Evolutionary conservation across 164 flowering plant species (phyloP).

Genomic region (Tetrastigma voinierianum): DNA sequence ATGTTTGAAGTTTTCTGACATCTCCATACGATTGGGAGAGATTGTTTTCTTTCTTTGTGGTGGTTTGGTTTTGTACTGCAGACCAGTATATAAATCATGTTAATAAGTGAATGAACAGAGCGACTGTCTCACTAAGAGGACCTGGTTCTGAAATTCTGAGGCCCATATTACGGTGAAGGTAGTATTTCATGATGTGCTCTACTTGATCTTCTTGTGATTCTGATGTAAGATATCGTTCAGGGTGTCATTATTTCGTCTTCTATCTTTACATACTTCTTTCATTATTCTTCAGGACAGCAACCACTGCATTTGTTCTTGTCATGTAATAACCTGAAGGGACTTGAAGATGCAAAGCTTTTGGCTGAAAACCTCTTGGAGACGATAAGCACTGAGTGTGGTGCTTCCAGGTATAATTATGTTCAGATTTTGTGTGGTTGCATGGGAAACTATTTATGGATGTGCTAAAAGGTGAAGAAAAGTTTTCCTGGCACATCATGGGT

Average conservation of each 20-base stretch:
- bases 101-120: slow-evolving; percentile 99
- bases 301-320: slow-evolving; percentile 82
- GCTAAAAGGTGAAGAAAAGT: too few relatives aligned
- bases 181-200: neutral
- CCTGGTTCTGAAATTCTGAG: slow-evolving; percentile 60
- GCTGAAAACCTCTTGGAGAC: slow-evolving; percentile 98
- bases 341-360: slow-evolving; percentile 86
- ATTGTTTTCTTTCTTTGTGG: slow-evolving; percentile 78
- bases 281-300: slow-evolving; percentile 41
- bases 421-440: neutral
- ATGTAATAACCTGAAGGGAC: slow-evolving; percentile 64
- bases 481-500: too few relatives aligned
- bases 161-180: slow-evolving; percentile 61
- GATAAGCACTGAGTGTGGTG: slow-evolving; percentile 75
- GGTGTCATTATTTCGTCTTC: neutral
- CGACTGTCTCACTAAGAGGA: slow-evolving; percentile 81
- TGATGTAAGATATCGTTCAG: neutral
- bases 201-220: neutral
- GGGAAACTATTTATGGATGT: too few relatives aligned
- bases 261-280: neutral
- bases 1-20: slow-evolving; percentile 83
- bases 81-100: slow-evolving; percentile 99
- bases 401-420: slow-evolving; percentile 60
- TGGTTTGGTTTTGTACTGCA: slow-evolving; percentile 88
- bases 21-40: slow-evolving; percentile 96